Conservation (phyloP, 1,139 yeast genomes). For the Yamadazyma triangularis region DNA sequence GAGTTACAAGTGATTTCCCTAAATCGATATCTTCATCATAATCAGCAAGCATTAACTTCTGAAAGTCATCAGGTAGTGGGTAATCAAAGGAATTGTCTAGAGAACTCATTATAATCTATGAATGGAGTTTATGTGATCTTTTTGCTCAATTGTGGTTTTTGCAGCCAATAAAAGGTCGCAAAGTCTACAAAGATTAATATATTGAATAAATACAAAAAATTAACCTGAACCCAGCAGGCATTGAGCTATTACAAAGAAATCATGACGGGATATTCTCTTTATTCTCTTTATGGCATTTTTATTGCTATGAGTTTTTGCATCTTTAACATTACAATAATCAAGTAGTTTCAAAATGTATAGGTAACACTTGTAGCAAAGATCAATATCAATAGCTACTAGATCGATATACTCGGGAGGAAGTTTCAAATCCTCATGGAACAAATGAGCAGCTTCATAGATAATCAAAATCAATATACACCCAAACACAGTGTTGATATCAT, state of each 20-base stretch:
- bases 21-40: no score
- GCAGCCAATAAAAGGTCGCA: no score
- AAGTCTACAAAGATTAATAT: no score
- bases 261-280: constrained; percentile 5
- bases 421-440: constrained; percentile 14
- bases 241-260: background rate
- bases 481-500: constrained; percentile 30
- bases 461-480: constrained; percentile 30
- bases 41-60: no score
- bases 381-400: constrained; percentile 16
- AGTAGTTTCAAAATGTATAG: constrained; percentile 27
- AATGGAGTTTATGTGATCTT: no score
- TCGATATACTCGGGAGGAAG: constrained; percentile 20
- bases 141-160: no score
- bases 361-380: constrained; percentile 29
- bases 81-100: no score
- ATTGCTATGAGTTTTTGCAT: constrained; percentile 29
- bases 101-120: no score
- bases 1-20: background rate
- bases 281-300: constrained; percentile 25
- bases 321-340: constrained; percentile 21
- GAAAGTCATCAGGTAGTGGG: no score
- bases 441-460: constrained; percentile 24
- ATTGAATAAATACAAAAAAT: no score
- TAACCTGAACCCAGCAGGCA: no score